A percentile compares a stretch with the other conserved stretches of the same genome.
phyloP scores from a whole-genome alignment of 345 rosid species.

The Boechera stricta region DNA sequence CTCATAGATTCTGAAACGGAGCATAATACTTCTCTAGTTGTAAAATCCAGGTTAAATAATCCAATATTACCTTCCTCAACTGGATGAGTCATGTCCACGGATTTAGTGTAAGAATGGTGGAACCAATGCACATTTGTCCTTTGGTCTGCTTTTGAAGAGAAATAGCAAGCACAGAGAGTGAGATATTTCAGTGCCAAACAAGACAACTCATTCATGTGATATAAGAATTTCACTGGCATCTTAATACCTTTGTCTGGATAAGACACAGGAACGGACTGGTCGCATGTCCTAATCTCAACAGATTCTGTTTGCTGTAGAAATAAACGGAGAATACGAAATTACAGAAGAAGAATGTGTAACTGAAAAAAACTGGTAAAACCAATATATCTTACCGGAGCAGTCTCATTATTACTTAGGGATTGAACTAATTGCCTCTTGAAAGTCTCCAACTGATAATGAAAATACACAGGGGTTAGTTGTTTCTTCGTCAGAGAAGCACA shows the following conservation, averaged over 20 bases:
- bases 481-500: neutral
- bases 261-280: conserved; percentile 60
- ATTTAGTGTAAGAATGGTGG: conserved; percentile 46
- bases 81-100: conserved; percentile 45
- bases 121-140: conserved; percentile 48
- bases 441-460: conserved; percentile 62
- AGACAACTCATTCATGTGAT: neutral
- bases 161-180: neutral
- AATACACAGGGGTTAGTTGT: neutral
- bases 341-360: conserved; percentile 1
- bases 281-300: conserved; percentile 63
- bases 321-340: neutral
- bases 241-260: conserved; percentile 58
- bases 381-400: conserved; percentile 54
- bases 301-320: conserved; percentile 57
- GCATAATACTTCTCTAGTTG: neutral
- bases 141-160: conserved; percentile 46
- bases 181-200: neutral
- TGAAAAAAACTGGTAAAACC: neutral
- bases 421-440: conserved; percentile 82
- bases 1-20: neutral
- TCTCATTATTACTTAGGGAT: conserved; percentile 71
- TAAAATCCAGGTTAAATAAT: neutral
- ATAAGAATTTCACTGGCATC: neutral
- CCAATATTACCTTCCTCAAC: conserved; percentile 58